Conservation (phyloP, 202 grass and related monocot genomes). For the Eragrostis tef region DNA sequence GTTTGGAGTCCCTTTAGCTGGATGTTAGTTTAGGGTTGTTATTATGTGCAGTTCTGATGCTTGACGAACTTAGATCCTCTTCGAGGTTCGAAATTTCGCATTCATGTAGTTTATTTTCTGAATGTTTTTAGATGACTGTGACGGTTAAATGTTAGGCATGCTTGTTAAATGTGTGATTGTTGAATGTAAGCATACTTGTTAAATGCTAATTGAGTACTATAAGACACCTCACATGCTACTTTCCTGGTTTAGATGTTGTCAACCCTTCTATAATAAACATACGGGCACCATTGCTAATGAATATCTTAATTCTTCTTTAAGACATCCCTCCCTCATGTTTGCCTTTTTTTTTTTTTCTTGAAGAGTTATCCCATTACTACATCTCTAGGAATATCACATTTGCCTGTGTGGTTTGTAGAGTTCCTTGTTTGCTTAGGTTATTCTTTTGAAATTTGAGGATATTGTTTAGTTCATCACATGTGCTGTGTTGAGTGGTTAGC, state of each 20-base stretch:
- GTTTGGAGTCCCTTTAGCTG: not conserved
- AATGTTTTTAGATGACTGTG: not conserved
- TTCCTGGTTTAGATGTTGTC: not conserved
- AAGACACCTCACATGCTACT: too few relatives aligned
- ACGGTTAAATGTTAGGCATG: too few relatives aligned
- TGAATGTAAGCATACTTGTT: not conserved
- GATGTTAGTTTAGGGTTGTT: not conserved
- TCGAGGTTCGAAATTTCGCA: too few relatives aligned
- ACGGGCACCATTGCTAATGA: too few relatives aligned
- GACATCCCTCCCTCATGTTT: not conserved
- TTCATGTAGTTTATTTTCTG: not conserved
- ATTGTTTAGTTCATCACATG: not conserved
- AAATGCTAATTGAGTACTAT: not conserved
- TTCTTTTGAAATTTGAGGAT: not conserved
- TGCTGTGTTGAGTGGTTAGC: not conserved
- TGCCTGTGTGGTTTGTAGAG: not conserved
- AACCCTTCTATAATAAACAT: not conserved
- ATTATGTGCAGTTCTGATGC: too few relatives aligned
- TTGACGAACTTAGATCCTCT: too few relatives aligned
- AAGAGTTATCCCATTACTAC: not conserved
- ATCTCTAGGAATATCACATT: not conserved
- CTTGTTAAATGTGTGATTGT: too few relatives aligned
- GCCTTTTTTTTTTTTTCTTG: not conserved
- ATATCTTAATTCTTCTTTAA: not conserved
- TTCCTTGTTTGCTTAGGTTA: not conserved